Percentiles rank a stretch among this genome's conserved stretches.
Evolutionary conservation across 1,284 basidiomycete genomes (phyloP).

Genomic region (Marasmius oreades): DNA sequence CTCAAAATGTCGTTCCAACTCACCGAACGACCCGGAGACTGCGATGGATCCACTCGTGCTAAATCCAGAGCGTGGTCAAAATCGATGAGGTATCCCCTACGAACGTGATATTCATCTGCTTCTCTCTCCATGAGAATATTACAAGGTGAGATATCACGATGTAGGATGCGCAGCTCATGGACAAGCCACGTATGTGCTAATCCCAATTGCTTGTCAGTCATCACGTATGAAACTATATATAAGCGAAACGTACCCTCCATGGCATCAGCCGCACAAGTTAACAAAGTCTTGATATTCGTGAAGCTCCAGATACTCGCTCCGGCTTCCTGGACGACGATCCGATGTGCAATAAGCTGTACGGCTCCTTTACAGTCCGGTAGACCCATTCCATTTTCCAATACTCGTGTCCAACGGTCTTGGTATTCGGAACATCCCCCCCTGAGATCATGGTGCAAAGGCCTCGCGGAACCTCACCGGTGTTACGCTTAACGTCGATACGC

Average conservation of each 20-base stretch:
- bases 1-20: neutral
- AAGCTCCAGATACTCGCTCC: neutral
- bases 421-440: neutral
- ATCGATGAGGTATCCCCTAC: neutral
- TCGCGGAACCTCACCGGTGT: neutral
- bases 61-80: neutral
- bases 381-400: neutral
- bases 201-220: neutral
- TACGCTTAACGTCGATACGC: neutral
- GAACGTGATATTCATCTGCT: neutral
- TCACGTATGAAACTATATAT: neutral
- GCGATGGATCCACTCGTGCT: neutral
- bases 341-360: neutral
- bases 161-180: neutral
- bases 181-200: neutral
- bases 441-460: neutral
- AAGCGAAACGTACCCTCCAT: neutral
- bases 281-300: neutral
- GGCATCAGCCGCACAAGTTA: neutral
- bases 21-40: neutral
- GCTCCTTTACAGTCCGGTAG: neutral
- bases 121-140: neutral
- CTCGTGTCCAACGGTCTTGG: neutral
- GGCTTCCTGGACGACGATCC: neutral
- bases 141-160: neutral